A percentile compares a stretch with the other conserved stretches of the same genome.
phyloP scores from a whole-genome alignment of 1,284 basidiomycete genomes.

The Boletus mariae region DNA sequence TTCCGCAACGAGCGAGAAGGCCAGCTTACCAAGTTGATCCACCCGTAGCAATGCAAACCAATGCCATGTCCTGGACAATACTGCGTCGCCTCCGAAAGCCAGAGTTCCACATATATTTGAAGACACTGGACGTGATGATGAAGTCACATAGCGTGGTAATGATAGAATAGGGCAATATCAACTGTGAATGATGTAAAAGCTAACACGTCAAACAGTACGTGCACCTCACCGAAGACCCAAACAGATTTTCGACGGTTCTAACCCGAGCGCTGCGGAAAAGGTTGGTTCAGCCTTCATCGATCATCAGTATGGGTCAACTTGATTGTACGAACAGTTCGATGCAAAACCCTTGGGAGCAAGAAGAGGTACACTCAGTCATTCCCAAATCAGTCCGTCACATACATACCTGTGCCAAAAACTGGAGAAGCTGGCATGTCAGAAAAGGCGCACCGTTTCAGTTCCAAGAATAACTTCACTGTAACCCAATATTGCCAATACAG shows the following conservation, averaged over 20 bases:
- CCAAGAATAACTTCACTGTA: not conserved
- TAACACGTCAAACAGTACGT: not conserved
- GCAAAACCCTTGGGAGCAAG: not conserved
- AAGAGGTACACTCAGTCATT: not conserved
- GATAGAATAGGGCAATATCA: not conserved
- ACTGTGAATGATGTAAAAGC: not conserved
- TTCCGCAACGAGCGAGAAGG: not conserved
- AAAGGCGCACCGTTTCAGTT: not conserved
- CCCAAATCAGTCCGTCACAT: not conserved
- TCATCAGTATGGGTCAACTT: not conserved
- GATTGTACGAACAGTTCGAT: not conserved
- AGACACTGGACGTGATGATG: not conserved
- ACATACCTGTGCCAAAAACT: not conserved
- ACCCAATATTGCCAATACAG: not conserved
- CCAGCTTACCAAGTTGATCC: not conserved
- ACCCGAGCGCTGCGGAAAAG: not conserved
- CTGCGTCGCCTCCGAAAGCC: not conserved
- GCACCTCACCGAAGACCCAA: not conserved
- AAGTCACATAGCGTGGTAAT: not conserved
- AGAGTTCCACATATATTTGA: conserved; percentile 1
- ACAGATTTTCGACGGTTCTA: not conserved
- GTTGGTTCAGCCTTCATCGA: not conserved
- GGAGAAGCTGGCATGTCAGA: not conserved
- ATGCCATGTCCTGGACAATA: not conserved
- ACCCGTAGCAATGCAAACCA: not conserved